Evolutionary conservation across 1,284 basidiomycete genomes (phyloP), one percentile per base, ranked within the genome.

Genomic region (Coniferiporia sulphurascens): DNA sequence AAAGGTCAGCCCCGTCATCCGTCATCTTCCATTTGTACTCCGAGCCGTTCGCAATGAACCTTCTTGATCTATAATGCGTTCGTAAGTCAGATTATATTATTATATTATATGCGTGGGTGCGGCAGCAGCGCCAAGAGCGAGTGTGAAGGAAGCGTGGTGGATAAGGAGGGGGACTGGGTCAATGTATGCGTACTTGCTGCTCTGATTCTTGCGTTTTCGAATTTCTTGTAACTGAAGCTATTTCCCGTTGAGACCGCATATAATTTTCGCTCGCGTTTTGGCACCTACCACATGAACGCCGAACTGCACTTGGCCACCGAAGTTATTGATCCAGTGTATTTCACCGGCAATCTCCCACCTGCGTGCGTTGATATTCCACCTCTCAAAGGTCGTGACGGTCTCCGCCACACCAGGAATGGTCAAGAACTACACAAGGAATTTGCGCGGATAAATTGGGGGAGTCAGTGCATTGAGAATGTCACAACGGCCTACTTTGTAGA

Each of bases 1-100:
- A 71, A 53, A 84, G 71, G 67, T 81, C 78, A 36, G 52, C 65
- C 48, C 72, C 73, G 58, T 78, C 76, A 48, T 79, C 76, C 56
- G 69, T 69, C 49, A 77, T 70, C 68, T 82, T 84, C 83, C 83
- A 84, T 65, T 83, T 84, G 71, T 84, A 84, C 64, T 82, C 79
- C 27, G 72, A 67, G 35, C 75, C 76, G 21, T 69, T 70, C 43
- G 71, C 78, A 64, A 78, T 82, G 72, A 84, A 85, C 35, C 82
- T 72, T 56, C 83, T 77, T 17, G 83, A 83, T 60, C 81, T 81
- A 53, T 36, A 17, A 48, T 46, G 52, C 41, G 19, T 22, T 48
- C 9, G 32, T 19, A 41, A 21, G 55, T 45, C 19, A 58, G 52
- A 38, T n/a, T n/a, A n/a, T n/a, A 48, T 48, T 19, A 9, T 12